Conservation (phyloP, 2,329 filamentous ascomycete genomes). For the Monilinia aucupariae region DNA sequence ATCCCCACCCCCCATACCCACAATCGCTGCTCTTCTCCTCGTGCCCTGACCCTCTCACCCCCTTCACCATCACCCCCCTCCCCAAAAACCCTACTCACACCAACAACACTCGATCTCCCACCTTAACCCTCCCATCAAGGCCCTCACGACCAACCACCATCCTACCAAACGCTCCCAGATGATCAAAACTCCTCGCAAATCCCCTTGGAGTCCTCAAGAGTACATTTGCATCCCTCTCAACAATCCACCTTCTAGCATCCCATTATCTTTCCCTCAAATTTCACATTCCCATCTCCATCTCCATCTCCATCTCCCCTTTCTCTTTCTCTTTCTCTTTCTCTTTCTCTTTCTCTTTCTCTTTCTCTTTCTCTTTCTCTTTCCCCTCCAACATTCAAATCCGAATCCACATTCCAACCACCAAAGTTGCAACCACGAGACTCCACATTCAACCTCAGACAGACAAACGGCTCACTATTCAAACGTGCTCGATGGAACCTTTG, state of each 20-base stretch:
- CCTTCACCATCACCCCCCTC: background rate
- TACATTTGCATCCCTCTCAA: constrained; percentile 29
- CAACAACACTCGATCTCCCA: background rate
- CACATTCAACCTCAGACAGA: background rate
- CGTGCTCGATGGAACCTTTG: background rate
- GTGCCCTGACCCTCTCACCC: background rate
- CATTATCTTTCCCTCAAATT: constrained; percentile 24
- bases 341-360: background rate
- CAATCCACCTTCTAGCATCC: constrained; percentile 23
- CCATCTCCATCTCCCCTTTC: too few species aligned
- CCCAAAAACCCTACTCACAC: too few species aligned
- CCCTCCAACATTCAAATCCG: background rate
- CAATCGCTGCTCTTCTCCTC: background rate
- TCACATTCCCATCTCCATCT: constrained; percentile 20
- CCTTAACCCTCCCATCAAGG: background rate
- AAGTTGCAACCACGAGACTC: too few species aligned
- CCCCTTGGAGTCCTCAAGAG: constrained; percentile 24
- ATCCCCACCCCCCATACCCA: background rate
- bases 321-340: too few species aligned
- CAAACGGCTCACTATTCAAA: background rate
- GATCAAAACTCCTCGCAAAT: constrained; percentile 19
- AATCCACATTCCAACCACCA: background rate
- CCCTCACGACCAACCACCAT: background rate
- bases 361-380: background rate
- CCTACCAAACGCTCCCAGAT: background rate